Percentiles rank a stretch among this genome's conserved stretches.
Evolutionary conservation across 2,329 filamentous ascomycete species (phyloP).

Genomic region (Sclerotinia borealis): DNA sequence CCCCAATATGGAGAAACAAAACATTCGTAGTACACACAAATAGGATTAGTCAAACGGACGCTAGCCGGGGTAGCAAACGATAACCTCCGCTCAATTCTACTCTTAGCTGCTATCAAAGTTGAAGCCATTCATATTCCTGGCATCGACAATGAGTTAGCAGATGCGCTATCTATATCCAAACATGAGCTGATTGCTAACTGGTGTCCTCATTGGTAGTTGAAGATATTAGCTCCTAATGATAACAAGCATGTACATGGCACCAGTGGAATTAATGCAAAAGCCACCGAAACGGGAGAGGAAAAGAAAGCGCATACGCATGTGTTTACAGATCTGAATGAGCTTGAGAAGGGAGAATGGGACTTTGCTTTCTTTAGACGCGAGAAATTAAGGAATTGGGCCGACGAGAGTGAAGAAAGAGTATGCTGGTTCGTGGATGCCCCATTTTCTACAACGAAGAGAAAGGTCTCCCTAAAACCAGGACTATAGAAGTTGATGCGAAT

Average conservation of each 20-base stretch:
- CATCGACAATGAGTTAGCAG: too few species aligned
- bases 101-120: too few species aligned
- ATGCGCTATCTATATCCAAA: too few species aligned
- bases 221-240: conserved; percentile 34
- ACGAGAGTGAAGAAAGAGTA: conserved; percentile 24
- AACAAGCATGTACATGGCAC: neutral
- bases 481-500: conserved; percentile 5
- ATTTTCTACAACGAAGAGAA: neutral
- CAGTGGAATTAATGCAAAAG: conserved; percentile 8
- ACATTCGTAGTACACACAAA: too few species aligned
- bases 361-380: conserved; percentile 75
- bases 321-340: conserved; percentile 42
- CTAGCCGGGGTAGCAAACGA: too few species aligned
- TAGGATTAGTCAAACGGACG: too few species aligned
- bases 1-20: too few species aligned
- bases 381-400: conserved; percentile 53
- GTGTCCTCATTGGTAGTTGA: too few species aligned
- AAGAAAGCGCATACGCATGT: conserved; percentile 55
- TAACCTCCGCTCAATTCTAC: too few species aligned
- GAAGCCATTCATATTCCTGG: too few species aligned
- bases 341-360: conserved; percentile 81
- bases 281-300: conserved; percentile 12
- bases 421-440: conserved; percentile 15
- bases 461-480: neutral
- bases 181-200: too few species aligned